These are phyloP conservation scores for Sisymbrium altissimum DNA, from an alignment of 345 rosid species.

Conservation along the genomic window DNA sequence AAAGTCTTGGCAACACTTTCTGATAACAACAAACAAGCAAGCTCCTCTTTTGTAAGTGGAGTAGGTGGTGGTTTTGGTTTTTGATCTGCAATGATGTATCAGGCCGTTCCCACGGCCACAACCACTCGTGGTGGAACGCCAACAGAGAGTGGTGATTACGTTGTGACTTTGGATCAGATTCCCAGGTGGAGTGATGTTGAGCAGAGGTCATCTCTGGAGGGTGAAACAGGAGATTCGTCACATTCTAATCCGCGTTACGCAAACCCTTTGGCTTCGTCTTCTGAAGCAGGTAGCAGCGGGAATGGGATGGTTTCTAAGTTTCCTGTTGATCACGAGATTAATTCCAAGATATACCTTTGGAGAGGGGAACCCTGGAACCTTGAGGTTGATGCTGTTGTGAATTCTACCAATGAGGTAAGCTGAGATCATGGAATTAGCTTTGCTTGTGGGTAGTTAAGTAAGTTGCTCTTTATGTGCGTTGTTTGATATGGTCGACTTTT, in stretches of 20 bases:
- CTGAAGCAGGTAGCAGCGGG: constrained; percentile 48
- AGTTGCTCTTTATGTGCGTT: not conserved
- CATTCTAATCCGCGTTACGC: constrained; percentile 58
- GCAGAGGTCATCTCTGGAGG: constrained; percentile 47
- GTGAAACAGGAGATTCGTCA: constrained; percentile 58
- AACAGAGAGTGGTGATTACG: constrained; percentile 53
- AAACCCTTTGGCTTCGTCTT: constrained; percentile 61
- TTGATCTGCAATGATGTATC: constrained; percentile 54
- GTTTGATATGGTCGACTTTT: constrained; percentile 1
- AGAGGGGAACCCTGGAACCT: constrained; percentile 98
- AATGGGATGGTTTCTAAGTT: constrained; percentile 71
- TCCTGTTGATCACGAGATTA: constrained; percentile 82
- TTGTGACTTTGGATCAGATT: constrained; percentile 81
- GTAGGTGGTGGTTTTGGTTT: constrained; percentile 16
- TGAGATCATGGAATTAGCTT: not conserved
- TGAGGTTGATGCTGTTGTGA: constrained; percentile 97
- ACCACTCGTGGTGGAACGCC: constrained; percentile 51
- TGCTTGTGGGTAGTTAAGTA: not conserved
- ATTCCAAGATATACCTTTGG: constrained; percentile 84
- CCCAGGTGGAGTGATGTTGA: constrained; percentile 94
- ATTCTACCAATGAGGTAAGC: constrained; percentile 92
- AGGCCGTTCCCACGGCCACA: constrained; percentile 54
- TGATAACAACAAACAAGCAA: not conserved
- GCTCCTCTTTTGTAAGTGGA: not conserved
- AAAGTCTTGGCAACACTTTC: not conserved